Evolutionary conservation across 352 stramenopile species (phyloP).

Genomic region (Halophytophthora polymorphica): DNA sequence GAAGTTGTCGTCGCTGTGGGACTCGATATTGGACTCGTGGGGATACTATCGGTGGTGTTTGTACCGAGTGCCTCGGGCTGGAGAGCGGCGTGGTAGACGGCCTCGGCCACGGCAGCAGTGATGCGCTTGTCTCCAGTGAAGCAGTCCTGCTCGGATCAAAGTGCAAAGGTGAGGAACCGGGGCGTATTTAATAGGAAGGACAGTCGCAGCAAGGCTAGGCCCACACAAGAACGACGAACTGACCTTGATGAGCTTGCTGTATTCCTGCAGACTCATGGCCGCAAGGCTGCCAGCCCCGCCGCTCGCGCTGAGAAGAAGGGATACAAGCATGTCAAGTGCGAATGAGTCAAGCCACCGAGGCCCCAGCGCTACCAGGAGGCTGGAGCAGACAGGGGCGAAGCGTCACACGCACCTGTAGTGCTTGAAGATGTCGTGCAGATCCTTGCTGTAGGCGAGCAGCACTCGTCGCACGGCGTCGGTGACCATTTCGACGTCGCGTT

Average conservation of each 20-base stretch:
- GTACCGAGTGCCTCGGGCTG: neutral
- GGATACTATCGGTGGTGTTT: neutral
- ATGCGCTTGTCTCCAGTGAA: conserved; percentile 44
- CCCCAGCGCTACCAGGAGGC: neutral
- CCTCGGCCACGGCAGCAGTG: conserved; percentile 37
- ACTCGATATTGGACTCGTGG: neutral
- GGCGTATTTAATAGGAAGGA: no score
- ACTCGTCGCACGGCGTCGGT: conserved; percentile 50
- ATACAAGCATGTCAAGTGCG: neutral
- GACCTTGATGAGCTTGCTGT: conserved; percentile 70
- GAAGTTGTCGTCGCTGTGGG: neutral
- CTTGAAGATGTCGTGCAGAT: conserved; percentile 82
- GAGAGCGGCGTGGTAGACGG: conserved; percentile 40
- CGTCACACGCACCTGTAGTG: conserved; percentile 70
- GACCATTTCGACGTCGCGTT: conserved; percentile 53
- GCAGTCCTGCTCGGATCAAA: conserved; percentile 57
- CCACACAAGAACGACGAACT: neutral
- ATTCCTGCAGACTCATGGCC: conserved; percentile 71
- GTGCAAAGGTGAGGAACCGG: no score
- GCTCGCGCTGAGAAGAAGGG: conserved; percentile 40
- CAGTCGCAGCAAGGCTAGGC: no score
- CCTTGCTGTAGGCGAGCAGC: conserved; percentile 63
- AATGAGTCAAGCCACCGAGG: neutral
- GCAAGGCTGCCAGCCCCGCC: conserved; percentile 58
- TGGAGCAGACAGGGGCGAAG: no score